Evolutionary conservation across 2,329 filamentous ascomycete genomes (phyloP).

Genomic region (Talaromyces sp.): DNA sequence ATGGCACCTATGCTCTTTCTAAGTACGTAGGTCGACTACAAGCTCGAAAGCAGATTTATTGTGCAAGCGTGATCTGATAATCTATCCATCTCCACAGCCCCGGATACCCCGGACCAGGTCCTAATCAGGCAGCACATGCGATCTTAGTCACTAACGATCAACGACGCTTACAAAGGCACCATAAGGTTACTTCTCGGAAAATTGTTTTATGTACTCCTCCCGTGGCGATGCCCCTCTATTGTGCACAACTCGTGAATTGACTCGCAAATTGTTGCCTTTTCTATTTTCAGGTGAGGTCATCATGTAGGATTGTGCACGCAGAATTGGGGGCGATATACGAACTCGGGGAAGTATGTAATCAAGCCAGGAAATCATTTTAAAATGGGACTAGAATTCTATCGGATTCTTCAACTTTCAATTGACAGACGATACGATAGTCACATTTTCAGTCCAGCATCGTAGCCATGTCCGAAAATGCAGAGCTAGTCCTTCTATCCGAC

Average conservation of each 20-base stretch:
- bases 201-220: neutral
- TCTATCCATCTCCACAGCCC: neutral
- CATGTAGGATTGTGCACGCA: neutral
- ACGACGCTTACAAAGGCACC: neutral
- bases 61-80: neutral
- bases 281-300: neutral
- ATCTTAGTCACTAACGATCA: neutral
- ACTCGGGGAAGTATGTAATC: neutral
- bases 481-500: neutral
- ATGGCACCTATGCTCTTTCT: neutral
- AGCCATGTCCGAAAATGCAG: neutral
- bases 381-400: no score
- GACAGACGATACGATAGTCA: no score
- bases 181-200: neutral
- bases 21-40: neutral
- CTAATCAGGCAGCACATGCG: neutral
- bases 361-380: no score
- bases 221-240: neutral
- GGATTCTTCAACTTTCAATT: no score
- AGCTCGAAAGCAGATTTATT: neutral
- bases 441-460: no score
- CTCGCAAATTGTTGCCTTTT: neutral
- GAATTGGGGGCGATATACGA: neutral
- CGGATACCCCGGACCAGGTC: neutral
- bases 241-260: neutral